A percentile compares a stretch with the other conserved stretches of the same genome.
These are phyloP conservation scores for Colletotrichum sp. DNA, from an alignment of 2,329 filamentous ascomycete species.

Conservation along the genomic window DNA sequence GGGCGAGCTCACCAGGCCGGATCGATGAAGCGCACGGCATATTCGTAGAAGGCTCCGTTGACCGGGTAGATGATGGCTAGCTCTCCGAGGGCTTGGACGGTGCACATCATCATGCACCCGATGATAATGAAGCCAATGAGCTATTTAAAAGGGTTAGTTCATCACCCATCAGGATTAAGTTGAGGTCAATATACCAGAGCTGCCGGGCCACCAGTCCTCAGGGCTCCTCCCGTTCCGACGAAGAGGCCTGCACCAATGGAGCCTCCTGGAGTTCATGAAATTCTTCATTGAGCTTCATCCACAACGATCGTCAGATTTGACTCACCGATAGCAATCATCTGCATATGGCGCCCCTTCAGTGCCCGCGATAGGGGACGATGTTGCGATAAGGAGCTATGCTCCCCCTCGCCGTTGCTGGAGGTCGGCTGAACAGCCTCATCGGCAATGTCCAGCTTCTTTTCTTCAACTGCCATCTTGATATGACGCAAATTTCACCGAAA, in stretches of 20 bases:
- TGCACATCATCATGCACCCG: conserved; percentile 56
- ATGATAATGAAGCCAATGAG: conserved; percentile 59
- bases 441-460: neutral
- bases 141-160: rapidly evolving
- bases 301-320: neutral
- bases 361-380: neutral
- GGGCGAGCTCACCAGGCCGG: conserved; percentile 48
- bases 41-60: conserved; percentile 65
- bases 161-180: rapidly evolving
- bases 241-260: neutral
- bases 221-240: neutral
- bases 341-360: conserved; percentile 51
- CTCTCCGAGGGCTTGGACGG: conserved; percentile 65
- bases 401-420: neutral
- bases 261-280: neutral
- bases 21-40: conserved; percentile 64
- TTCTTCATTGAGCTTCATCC: neutral
- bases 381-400: neutral
- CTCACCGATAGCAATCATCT: conserved; percentile 50
- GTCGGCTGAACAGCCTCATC: neutral
- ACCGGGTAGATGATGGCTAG: conserved; percentile 64
- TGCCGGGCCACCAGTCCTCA: neutral
- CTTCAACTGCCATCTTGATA: neutral
- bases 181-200: neutral
- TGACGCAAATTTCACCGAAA: neutral